Percentiles rank a stretch among this genome's conserved stretches.
These are phyloP conservation scores for Botryotinia narcissicola DNA, from an alignment of 2,329 filamentous ascomycete genomes.

Conservation along the genomic window DNA sequence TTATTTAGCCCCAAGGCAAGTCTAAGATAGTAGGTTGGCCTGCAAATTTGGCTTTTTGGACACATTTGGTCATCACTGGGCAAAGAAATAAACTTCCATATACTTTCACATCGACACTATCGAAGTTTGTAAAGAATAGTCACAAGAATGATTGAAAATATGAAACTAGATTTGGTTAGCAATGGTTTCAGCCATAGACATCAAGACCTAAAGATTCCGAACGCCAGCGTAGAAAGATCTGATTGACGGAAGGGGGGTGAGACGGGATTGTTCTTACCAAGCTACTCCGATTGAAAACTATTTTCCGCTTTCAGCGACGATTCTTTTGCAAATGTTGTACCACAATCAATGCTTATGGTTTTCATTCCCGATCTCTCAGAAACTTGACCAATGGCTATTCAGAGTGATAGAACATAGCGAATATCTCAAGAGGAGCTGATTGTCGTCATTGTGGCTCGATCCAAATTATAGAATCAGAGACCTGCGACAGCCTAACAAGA, in stretches of 20 bases:
- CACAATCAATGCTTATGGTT: conserved; percentile 17
- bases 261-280: conserved; percentile 29
- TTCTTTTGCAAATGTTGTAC: not conserved
- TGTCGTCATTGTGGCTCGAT: conserved; percentile 35
- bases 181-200: not conserved
- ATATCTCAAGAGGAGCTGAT: conserved; percentile 36
- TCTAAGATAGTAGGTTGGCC: conserved; percentile 36
- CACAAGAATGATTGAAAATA: conserved; percentile 12
- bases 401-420: conserved; percentile 24
- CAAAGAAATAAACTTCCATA: conserved; percentile 24
- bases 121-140: conserved; percentile 19
- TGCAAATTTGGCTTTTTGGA: conserved; percentile 43
- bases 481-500: conserved; percentile 12
- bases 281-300: conserved; percentile 43
- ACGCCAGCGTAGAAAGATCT: not conserved
- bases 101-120: conserved; percentile 23
- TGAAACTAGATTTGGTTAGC: conserved; percentile 26
- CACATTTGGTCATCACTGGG: conserved; percentile 40
- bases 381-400: conserved; percentile 26
- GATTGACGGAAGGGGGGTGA: not conserved
- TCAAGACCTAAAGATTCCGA: not conserved
- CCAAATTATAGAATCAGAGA: conserved; percentile 1
- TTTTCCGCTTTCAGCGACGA: conserved; percentile 34
- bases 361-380: conserved; percentile 22
- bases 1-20: conserved; percentile 24